Evolutionary conservation across 441 rosid genomes (phyloP), one percentile per base, ranked within the genome.

Genomic region (Erysimum cheiri): DNA sequence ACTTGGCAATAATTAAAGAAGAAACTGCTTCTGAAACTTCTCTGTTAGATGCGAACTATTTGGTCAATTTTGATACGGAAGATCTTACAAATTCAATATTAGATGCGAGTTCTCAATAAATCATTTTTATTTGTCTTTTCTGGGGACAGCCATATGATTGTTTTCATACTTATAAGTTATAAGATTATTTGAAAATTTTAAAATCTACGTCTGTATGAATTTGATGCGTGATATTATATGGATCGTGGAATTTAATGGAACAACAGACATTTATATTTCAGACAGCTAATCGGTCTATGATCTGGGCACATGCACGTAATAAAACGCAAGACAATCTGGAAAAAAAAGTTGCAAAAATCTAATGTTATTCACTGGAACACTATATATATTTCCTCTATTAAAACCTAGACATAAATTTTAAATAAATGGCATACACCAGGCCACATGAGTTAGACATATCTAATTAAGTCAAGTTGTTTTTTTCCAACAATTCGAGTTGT

Each of bases 221-320:
- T 32, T 59, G 40, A 41, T 50, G 56, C 48, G 44, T 24, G 55
- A 60, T 59, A 60, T 60, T 31, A 36, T 24, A 37, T 47, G 63
- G 50, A 52, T 67, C 69, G 37, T 60, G 48, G 69, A 50, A 67
- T 69, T 67, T 60, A 73, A 53, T 74, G 69, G 69, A 60, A 28
- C 78, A 67, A 74, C 64, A 60, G n/a, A 67, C 78, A 74, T 74
- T 74, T 74, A 67, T 74, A 60, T 74, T 60, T 74, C 52, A 67
- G 58, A 67, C 73, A 67, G 64, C 78, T 74, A 60, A 7, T 26
- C 36, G 64, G 72, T 52, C 63, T 73, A 59, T 50, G 67, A 73
- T 36, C 68, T 66, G 67, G 60, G 31, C 67, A 60, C 77, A 73
- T 60, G 68, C 73, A 60, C 53, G 61, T 49, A 50, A 60, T 52